Base-by-base conservation (phyloP, 2,329 filamentous ascomycete species). In the Cladosporium sp. region DNA sequence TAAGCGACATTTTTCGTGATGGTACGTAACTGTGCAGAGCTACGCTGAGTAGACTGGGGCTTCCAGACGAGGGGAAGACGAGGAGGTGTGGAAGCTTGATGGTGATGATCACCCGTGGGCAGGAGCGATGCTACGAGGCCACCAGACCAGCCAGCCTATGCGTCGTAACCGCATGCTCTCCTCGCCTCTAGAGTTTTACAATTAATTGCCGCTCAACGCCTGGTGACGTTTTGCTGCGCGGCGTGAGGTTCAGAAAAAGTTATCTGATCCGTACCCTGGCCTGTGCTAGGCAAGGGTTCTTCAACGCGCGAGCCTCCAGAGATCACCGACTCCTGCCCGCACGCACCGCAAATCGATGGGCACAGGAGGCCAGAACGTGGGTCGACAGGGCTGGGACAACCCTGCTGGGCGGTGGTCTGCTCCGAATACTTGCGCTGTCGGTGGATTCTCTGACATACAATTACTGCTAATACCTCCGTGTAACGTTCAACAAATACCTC, bases 171-270 rank as follows among this genome's bases (percentile, higher is more conserved):
- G 5, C 18, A 4, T 27, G 9, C 22, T 4, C 22, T 27, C 22
- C 22, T 27, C 22, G 22, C 22, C 22, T 27, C 22, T 27, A 27
- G 9, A 27, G 22, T 27, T 27, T 27, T 27, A 9, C n/a, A 27
- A 5, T 27, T 27, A 27, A 27, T 27, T 27, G 22, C 22, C 22
- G 22, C 22, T 5, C 5, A 4, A 9, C 22, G 5, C 9, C 22
- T 27, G 9, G 22, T 27, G 22, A 27, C 22, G 22, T 27, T 27
- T 27, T 9, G 22, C 22, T 4, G 22, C 22, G 22, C n/a, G 22
- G 44, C 37, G 20, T 48, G 45, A 41, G 27, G 45, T 48, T 34
- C 9, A 37, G 39, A 41, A 48, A 48, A 48, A 41, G 29, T 48
- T 48, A 48, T 48, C 45, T 29, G 45, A 48, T 48, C 45, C n/a